Evolutionary conservation across 2,329 filamentous ascomycete species (phyloP).

Genomic region (Talaromyces sp.): DNA sequence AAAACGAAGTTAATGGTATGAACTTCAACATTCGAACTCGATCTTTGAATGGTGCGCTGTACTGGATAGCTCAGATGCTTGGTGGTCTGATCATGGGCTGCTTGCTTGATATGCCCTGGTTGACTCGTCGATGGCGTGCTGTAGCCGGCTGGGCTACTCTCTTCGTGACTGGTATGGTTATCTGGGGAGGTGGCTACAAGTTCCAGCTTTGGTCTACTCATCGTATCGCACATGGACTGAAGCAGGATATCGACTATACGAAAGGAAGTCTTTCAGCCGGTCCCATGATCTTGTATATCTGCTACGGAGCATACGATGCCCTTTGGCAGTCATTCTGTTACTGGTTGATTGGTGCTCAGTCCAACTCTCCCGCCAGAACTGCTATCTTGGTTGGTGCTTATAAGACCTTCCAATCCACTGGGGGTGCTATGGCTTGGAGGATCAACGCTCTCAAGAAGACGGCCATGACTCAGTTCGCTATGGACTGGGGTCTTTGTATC

Average conservation of each 20-base stretch:
- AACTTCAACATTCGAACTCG: constrained; percentile 54
- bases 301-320: constrained; percentile 66
- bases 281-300: constrained; percentile 67
- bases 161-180: constrained; percentile 50
- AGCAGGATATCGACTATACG: constrained; percentile 49
- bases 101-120: constrained; percentile 38
- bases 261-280: constrained; percentile 52
- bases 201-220: constrained; percentile 59
- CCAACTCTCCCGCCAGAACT: constrained; percentile 40
- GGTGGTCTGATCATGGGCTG: constrained; percentile 43
- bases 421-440: constrained; percentile 46
- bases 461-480: constrained; percentile 44
- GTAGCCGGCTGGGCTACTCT: constrained; percentile 47
- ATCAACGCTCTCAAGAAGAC: constrained; percentile 22
- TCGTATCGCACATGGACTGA: constrained; percentile 36
- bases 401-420: constrained; percentile 45
- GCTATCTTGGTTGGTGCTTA: constrained; percentile 49
- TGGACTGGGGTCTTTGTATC: constrained; percentile 48
- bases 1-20: constrained; percentile 51
- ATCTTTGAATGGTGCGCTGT: constrained; percentile 50
- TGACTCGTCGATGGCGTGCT: constrained; percentile 48
- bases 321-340: constrained; percentile 65
- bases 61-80: constrained; percentile 54
- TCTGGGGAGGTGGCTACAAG: constrained; percentile 61
- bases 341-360: constrained; percentile 54